A percentile compares a stretch with the other conserved stretches of the same genome.
Evolutionary conservation across 2,329 filamentous ascomycete species (phyloP).

Genomic region (Aspergillus fumigatiaffinis): DNA sequence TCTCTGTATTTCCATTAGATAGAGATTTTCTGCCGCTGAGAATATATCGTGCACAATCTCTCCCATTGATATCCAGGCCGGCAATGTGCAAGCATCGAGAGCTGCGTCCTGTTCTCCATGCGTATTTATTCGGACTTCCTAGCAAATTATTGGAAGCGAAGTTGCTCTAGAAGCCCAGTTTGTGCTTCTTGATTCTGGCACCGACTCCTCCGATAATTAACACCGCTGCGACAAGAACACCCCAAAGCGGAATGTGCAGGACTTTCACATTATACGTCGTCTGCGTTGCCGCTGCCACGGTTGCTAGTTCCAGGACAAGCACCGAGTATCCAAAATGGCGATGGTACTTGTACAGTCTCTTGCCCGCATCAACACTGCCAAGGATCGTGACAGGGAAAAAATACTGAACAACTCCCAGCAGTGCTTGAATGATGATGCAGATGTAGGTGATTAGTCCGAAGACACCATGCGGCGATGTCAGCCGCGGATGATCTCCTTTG

Average conservation of each 20-base stretch:
- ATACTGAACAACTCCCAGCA: conserved; percentile 80
- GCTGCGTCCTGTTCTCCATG: too few species aligned
- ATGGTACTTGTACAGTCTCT: conserved; percentile 87
- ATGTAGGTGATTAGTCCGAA: conserved; percentile 75
- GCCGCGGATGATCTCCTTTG: conserved; percentile 66
- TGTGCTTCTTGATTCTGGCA: conserved; percentile 75
- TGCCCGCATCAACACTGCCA: conserved; percentile 74
- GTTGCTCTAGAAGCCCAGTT: conserved; percentile 57
- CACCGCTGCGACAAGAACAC: conserved; percentile 61
- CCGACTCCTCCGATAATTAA: conserved; percentile 68
- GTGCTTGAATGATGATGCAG: conserved; percentile 66
- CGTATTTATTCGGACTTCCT: not conserved
- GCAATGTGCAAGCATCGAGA: too few species aligned
- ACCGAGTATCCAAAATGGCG: conserved; percentile 71
- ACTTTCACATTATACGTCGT: conserved; percentile 69
- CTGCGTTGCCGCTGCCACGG: conserved; percentile 69
- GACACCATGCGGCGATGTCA: conserved; percentile 76
- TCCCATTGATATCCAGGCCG: too few species aligned
- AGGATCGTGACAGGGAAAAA: conserved; percentile 65
- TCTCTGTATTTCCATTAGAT: not conserved
- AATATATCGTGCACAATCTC: too few species aligned
- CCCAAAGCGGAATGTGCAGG: conserved; percentile 72
- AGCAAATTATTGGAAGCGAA: not conserved
- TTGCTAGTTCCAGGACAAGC: conserved; percentile 66
- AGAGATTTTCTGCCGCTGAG: not conserved